Evolutionary conservation across 1,139 yeast genomes (phyloP).

Genomic region (Diutina siamensis): DNA sequence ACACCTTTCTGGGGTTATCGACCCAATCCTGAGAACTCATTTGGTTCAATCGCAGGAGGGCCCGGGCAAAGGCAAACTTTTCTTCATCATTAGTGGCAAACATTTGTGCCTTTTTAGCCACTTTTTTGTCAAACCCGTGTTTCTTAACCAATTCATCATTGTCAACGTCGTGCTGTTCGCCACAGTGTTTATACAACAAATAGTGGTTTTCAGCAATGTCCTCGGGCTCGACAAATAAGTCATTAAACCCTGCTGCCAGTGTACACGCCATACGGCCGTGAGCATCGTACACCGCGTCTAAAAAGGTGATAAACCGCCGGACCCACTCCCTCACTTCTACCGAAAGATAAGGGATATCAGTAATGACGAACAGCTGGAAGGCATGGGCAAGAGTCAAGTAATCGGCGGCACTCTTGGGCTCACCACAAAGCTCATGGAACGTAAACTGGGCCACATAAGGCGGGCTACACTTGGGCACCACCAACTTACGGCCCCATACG

Average conservation of each 20-base stretch:
- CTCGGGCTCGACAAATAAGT: conserved; percentile 78
- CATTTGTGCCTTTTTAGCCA: conserved; percentile 70
- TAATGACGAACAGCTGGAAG: conserved; percentile 67
- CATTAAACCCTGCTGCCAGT: conserved; percentile 73
- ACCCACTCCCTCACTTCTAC: conserved; percentile 72
- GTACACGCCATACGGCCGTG: conserved; percentile 84
- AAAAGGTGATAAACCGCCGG: conserved; percentile 81
- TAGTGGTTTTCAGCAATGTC: conserved; percentile 42
- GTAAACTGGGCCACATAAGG: conserved; percentile 83
- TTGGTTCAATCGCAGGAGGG: conserved; percentile 78
- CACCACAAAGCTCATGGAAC: conserved; percentile 75
- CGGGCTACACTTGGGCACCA: conserved; percentile 66
- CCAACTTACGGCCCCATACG: conserved; percentile 83
- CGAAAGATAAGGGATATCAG: conserved; percentile 84
- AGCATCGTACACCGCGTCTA: conserved; percentile 91
- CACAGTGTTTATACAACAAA: conserved; percentile 29
- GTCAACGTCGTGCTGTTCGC: conserved; percentile 31
- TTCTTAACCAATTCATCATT: conserved; percentile 53
- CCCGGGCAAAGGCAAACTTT: conserved; percentile 92
- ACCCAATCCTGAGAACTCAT: conserved; percentile 96
- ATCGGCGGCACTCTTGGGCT: conserved; percentile 91
- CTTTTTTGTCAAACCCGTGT: conserved; percentile 64
- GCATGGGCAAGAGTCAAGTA: conserved; percentile 73
- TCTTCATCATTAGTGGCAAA: conserved; percentile 89
- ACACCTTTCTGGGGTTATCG: conserved; percentile 16